phyloP scores from a whole-genome alignment of 2,329 filamentous ascomycete genomes.

The Ophiostoma populinum region DNA sequence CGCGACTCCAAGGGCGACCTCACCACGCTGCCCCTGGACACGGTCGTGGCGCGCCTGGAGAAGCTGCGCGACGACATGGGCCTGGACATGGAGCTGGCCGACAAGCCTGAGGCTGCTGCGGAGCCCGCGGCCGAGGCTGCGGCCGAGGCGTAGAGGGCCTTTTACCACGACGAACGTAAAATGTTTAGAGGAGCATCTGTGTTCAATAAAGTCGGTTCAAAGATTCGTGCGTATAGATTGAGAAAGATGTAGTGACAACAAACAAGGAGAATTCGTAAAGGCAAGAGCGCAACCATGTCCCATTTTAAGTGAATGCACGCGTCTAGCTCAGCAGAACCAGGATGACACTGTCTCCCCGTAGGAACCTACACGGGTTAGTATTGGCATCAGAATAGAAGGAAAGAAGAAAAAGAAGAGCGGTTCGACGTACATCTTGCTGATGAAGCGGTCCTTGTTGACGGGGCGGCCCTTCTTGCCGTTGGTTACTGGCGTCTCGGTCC shows the following conservation, averaged over 20 bases:
- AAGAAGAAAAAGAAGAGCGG: no score
- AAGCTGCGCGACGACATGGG: conserved; percentile 9
- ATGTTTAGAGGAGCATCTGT: no score
- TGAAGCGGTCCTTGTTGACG: conserved; percentile 96
- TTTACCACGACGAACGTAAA: no score
- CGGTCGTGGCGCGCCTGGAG: conserved; percentile 8
- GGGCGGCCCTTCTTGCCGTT: conserved; percentile 76
- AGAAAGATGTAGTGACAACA: no score
- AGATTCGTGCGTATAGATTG: no score
- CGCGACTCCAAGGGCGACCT: conserved; percentile 13
- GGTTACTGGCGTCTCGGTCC: conserved; percentile 83
- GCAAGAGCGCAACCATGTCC: no score
- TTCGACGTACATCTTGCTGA: conserved; percentile 62
- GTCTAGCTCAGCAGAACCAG: conserved; percentile 65
- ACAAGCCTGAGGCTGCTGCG: conserved; percentile 1
- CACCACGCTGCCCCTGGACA: conserved; percentile 10
- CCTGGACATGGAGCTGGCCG: conserved; percentile 9
- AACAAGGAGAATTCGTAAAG: no score
- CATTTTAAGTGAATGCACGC: no score
- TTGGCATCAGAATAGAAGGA: background rate
- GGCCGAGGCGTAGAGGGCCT: no score
- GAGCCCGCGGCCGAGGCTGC: background rate
- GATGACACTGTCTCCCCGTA: conserved; percentile 77
- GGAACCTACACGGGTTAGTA: conserved; percentile 44
- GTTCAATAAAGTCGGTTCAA: no score